phyloP scores from a whole-genome alignment of 257 asterid genomes.

The Solanum clarkiae region DNA sequence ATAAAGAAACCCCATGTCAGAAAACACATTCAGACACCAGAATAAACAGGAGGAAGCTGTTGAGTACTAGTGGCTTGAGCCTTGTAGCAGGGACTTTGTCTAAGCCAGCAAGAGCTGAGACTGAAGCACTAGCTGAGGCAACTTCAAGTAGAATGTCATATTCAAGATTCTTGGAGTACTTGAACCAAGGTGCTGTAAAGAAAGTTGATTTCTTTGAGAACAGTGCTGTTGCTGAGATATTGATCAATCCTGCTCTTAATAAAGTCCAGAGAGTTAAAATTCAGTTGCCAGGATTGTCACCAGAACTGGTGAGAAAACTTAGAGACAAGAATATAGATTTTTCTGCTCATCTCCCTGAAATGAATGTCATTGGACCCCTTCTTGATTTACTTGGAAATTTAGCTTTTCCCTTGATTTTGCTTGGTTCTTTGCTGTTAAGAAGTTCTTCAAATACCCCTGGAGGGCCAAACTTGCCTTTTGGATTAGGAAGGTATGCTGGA shows the following conservation, averaged over 20 bases:
- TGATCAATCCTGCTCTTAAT: constrained; percentile 23
- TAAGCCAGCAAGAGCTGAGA: constrained; percentile 22
- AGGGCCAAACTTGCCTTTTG: constrained; percentile 59
- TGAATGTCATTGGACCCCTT: constrained; percentile 10
- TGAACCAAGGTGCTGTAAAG: constrained; percentile 39
- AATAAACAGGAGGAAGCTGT: constrained; percentile 26
- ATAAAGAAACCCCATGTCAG: background rate
- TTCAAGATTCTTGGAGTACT: constrained; percentile 47
- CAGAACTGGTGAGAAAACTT: constrained; percentile 36
- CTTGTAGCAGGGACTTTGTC: constrained; percentile 23
- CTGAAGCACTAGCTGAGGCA: constrained; percentile 31
- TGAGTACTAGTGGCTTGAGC: constrained; percentile 20
- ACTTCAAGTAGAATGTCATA: constrained; percentile 54
- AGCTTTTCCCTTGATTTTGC: constrained; percentile 44
- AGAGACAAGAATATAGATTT: constrained; percentile 43
- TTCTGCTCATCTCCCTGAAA: constrained; percentile 37
- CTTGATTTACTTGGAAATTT: constrained; percentile 44
- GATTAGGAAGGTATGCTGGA: constrained; percentile 41
- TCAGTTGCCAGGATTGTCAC: constrained; percentile 54
- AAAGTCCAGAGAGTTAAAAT: constrained; percentile 48
- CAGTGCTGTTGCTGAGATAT: constrained; percentile 54
- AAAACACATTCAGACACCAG: constrained; percentile 7
- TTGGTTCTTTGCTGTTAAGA: constrained; percentile 31
- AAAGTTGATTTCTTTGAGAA: constrained; percentile 55
- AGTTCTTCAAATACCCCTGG: constrained; percentile 27